A percentile compares a stretch with the other conserved stretches of the same genome.
Conservation (phyloP, 1,284 basidiomycete species). For the Irpex sp. region DNA sequence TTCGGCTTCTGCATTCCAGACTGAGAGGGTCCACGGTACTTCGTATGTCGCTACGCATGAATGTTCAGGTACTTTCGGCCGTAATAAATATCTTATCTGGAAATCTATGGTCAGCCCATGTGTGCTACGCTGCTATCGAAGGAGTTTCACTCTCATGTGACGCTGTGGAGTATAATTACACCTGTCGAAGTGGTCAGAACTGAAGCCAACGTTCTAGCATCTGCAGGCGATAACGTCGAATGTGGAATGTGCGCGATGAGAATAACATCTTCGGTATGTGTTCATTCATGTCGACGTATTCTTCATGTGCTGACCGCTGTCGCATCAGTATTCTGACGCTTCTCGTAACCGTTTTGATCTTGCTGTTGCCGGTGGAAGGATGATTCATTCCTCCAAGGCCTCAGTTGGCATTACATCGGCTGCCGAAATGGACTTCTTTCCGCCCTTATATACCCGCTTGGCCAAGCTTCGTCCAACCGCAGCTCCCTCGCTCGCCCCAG, state of each 20-base stretch:
- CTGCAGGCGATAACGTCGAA: not conserved
- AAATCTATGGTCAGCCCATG: no score
- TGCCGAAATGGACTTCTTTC: not conserved
- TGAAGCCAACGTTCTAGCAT: not conserved
- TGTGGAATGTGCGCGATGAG: not conserved
- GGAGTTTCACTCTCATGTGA: not conserved
- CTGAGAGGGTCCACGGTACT: not conserved
- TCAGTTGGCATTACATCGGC: not conserved
- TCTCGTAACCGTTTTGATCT: not conserved
- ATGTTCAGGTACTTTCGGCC: not conserved
- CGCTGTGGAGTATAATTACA: not conserved
- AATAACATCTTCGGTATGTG: not conserved
- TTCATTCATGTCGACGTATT: not conserved
- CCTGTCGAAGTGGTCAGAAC: no score
- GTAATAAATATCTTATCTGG: not conserved
- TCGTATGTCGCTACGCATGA: not conserved
- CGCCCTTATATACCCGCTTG: not conserved
- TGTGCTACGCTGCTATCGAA: no score
- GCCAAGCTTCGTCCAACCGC: not conserved
- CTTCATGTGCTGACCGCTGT: not conserved
- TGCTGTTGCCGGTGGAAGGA: not conserved
- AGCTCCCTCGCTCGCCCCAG: not conserved
- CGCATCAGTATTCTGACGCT: not conserved
- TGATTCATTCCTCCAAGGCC: not conserved
- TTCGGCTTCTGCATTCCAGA: not conserved